These are phyloP conservation scores for Spatholobus suberectus DNA, from an alignment of 306 rosid species.

Conservation along the genomic window DNA sequence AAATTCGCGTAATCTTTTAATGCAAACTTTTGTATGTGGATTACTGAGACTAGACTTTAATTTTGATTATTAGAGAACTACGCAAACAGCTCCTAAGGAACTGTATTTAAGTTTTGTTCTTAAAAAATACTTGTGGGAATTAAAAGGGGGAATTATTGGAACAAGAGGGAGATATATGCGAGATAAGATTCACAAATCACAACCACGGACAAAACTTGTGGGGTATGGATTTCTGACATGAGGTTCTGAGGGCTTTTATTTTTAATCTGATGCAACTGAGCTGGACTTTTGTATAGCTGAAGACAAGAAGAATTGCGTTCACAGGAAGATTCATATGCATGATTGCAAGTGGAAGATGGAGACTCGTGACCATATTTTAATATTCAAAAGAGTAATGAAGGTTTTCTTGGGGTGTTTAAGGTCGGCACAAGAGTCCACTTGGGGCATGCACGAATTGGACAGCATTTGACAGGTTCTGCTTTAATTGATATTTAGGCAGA, in stretches of 20 bases:
- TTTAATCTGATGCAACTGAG: constrained; percentile 42
- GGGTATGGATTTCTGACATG: constrained; percentile 26
- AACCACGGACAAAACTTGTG: constrained; percentile 33
- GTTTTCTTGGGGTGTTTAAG: constrained; percentile 28
- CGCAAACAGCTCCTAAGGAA: too few relatives aligned
- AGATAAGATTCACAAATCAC: constrained; percentile 37
- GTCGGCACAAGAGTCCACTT: constrained; percentile 42
- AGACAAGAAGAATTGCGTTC: constrained; percentile 56
- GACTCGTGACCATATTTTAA: constrained; percentile 42
- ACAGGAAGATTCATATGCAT: constrained; percentile 52
- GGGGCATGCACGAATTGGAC: constrained; percentile 43
- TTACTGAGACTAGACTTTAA: too few relatives aligned
- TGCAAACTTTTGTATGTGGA: too few relatives aligned
- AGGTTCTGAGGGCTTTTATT: constrained; percentile 3
- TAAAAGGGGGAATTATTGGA: not conserved
- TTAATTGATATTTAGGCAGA: constrained; percentile 36
- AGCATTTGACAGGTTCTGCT: constrained; percentile 42
- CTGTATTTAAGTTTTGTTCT: too few relatives aligned
- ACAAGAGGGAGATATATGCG: not conserved
- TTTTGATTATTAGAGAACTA: too few relatives aligned
- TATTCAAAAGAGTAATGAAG: constrained; percentile 29
- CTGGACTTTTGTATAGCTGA: constrained; percentile 62
- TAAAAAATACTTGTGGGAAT: not conserved
- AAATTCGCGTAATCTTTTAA: too few relatives aligned
- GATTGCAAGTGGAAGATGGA: constrained; percentile 52